These are phyloP conservation scores for Veloporphyrellus conicus DNA, from an alignment of 1,284 basidiomycete genomes.

Conservation along the genomic window DNA sequence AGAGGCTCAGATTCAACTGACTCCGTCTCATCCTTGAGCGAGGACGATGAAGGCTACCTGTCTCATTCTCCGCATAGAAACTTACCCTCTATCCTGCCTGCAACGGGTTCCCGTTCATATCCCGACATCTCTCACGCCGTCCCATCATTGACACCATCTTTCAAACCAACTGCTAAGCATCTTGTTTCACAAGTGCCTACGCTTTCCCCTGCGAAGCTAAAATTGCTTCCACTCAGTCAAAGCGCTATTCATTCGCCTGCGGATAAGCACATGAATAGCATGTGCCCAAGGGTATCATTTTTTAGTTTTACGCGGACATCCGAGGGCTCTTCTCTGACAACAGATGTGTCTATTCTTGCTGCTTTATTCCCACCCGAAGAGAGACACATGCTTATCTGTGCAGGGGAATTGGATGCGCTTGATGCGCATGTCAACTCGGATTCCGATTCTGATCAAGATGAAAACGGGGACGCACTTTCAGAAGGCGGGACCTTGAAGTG, in stretches of 20 bases:
- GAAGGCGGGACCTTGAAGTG: slow-evolving; percentile 49
- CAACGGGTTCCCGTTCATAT: slow-evolving; percentile 40
- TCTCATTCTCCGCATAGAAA: slow-evolving; percentile 48
- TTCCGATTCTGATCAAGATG: slow-evolving; percentile 35
- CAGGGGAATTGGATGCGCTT: slow-evolving; percentile 57
- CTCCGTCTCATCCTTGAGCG: slow-evolving; percentile 30
- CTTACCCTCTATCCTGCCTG: slow-evolving; percentile 33
- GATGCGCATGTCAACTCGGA: slow-evolving; percentile 39
- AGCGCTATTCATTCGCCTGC: slow-evolving; percentile 8
- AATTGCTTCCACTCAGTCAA: slow-evolving; percentile 6
- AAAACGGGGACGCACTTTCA: slow-evolving; percentile 29
- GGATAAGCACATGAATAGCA: slow-evolving; percentile 12
- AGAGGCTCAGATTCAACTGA: slow-evolving; percentile 24
- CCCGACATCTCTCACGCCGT: slow-evolving; percentile 37
- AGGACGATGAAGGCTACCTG: slow-evolving; percentile 52
- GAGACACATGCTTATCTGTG: slow-evolving; percentile 69
- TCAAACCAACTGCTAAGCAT: slow-evolving; percentile 37
- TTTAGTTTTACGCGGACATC: slow-evolving; percentile 71
- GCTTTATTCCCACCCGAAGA: slow-evolving; percentile 62
- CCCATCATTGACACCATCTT: slow-evolving; percentile 25
- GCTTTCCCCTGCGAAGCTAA: slow-evolving; percentile 21
- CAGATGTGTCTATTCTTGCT: slow-evolving; percentile 58
- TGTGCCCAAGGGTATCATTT: slow-evolving; percentile 48
- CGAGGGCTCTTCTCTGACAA: slow-evolving; percentile 70
- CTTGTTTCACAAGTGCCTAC: slow-evolving; percentile 27